Percentiles rank a stretch among this genome's conserved stretches.
Evolutionary conservation across 2,329 filamentous ascomycete species (phyloP).

Genomic region (Ceratocystis alfenasii): DNA sequence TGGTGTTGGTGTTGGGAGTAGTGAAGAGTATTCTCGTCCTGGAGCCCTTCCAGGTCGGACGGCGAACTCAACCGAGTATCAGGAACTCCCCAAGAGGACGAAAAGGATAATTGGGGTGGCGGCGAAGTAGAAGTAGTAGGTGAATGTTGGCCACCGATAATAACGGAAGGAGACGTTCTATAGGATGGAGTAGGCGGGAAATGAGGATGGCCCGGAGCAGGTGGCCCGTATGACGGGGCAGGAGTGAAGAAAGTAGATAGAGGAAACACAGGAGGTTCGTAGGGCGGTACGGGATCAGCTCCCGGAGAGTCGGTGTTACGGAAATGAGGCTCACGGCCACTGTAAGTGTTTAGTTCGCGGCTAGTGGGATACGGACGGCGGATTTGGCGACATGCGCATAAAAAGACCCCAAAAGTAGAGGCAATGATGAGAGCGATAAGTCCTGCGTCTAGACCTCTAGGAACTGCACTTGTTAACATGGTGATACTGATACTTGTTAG

Average conservation of each 20-base stretch:
- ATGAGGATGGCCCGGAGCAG: background rate
- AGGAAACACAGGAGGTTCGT: constrained; percentile 16
- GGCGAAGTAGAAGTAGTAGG: background rate
- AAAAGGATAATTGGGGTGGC: background rate
- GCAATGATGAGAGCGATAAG: constrained; percentile 18
- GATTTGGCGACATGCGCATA: constrained; percentile 17
- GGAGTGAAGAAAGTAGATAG: constrained; percentile 11
- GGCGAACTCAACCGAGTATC: background rate
- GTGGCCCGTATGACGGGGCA: background rate
- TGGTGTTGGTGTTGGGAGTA: constrained; percentile 4
- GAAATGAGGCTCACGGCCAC: background rate
- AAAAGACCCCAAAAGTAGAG: constrained; percentile 19
- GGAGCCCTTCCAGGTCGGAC: background rate
- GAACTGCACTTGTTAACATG: background rate
- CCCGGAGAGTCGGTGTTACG: constrained; percentile 16
- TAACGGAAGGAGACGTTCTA: background rate
- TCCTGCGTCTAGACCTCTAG: constrained; percentile 15
- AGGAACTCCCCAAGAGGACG: constrained; percentile 4
- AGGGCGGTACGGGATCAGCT: constrained; percentile 20
- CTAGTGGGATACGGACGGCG: constrained; percentile 12
- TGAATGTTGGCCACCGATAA: background rate
- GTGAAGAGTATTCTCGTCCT: background rate
- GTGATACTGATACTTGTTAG: constrained; percentile 6
- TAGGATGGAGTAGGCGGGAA: background rate
- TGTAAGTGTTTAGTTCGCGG: background rate